Evolutionary conservation across 768 basidiomycete genomes (phyloP).

Genomic region (Kwoniella dejecticola): DNA sequence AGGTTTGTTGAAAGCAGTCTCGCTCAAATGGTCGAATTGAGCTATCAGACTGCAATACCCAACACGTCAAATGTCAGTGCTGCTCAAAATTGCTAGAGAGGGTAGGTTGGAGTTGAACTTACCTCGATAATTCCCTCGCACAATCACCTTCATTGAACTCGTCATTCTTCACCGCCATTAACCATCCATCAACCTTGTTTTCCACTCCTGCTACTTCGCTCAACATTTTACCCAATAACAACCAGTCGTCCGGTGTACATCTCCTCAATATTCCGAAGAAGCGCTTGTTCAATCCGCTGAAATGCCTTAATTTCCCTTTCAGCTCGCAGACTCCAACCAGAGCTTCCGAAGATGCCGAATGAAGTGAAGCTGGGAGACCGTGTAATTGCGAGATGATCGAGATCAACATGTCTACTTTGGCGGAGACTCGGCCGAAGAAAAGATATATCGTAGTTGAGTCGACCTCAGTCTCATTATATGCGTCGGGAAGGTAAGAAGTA

Average conservation of each 20-base stretch:
- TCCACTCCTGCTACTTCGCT: conserved; percentile 85
- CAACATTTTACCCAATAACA: conserved; percentile 78
- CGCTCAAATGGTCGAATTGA: conserved; percentile 88
- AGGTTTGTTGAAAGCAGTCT: conserved; percentile 77
- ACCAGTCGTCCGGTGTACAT: conserved; percentile 81
- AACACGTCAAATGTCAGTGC: neutral
- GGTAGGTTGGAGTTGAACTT: conserved; percentile 49
- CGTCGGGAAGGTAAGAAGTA: conserved; percentile 85
- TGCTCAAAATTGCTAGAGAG: too few relatives aligned
- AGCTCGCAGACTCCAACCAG: conserved; percentile 96
- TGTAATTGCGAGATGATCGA: conserved; percentile 78
- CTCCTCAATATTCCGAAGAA: conserved; percentile 80
- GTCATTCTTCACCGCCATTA: conserved; percentile 77
- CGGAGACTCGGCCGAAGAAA: conserved; percentile 85
- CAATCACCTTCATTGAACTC: conserved; percentile 94
- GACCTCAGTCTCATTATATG: conserved; percentile 84
- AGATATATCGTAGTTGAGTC: conserved; percentile 87
- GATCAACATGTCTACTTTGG: conserved; percentile 85
- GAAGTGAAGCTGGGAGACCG: conserved; percentile 79
- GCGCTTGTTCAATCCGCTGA: conserved; percentile 82
- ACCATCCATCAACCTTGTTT: conserved; percentile 86
- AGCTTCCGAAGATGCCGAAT: conserved; percentile 74
- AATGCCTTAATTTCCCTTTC: conserved; percentile 75
- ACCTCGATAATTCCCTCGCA: conserved; percentile 86
- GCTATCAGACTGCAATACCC: conserved; percentile 73